These are phyloP conservation scores for Colletotrichum spinosum DNA, from an alignment of 2,329 filamentous ascomycete genomes.

Conservation along the genomic window DNA sequence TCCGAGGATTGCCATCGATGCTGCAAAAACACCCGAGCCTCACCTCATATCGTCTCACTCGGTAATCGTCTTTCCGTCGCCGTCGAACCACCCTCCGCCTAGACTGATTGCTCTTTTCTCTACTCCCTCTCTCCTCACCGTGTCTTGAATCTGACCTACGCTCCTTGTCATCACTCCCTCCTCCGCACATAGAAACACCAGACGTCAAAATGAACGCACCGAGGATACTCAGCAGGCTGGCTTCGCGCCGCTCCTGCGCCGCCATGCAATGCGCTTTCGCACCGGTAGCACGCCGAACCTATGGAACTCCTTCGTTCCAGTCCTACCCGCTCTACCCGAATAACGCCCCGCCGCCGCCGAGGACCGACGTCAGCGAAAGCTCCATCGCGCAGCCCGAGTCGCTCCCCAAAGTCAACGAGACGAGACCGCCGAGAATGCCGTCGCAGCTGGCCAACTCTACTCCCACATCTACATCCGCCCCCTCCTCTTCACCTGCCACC, in stretches of 20 bases:
- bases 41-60: conserved; percentile 18
- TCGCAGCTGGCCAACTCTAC: conserved; percentile 33
- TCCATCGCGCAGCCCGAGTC: conserved; percentile 59
- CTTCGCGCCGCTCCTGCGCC: conserved; percentile 30
- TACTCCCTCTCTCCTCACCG: background rate
- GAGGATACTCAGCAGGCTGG: conserved; percentile 37
- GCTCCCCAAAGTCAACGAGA: conserved; percentile 65
- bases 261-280: conserved; percentile 34
- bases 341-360: conserved; percentile 51
- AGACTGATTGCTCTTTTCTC: background rate
- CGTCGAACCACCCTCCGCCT: conserved; percentile 3
- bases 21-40: conserved; percentile 24
- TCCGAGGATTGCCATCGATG: conserved; percentile 8
- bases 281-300: conserved; percentile 20
- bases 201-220: conserved; percentile 30
- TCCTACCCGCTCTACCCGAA: conserved; percentile 62
- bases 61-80: conserved; percentile 1
- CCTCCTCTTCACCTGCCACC: conserved; percentile 32
- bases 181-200: background rate
- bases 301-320: conserved; percentile 56
- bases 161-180: background rate
- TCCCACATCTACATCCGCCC: conserved; percentile 31
- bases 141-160: background rate
- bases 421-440: conserved; percentile 54
- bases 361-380: conserved; percentile 58